Conservation (phyloP, 169 alveolate species). For the Babesia sp. region DNA sequence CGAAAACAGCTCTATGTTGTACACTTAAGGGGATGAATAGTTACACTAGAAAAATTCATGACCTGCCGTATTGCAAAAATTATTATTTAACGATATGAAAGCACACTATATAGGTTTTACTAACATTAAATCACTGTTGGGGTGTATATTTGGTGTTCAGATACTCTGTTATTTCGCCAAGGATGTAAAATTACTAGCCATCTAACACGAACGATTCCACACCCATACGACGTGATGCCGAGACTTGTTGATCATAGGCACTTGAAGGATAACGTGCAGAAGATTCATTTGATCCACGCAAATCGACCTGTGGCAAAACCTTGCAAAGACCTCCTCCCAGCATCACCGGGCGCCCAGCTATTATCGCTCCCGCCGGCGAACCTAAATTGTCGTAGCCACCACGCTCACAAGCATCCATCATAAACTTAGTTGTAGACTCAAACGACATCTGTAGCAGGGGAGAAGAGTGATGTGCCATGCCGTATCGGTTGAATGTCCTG, state of each 20-base stretch:
- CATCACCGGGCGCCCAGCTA: conserved; percentile 65
- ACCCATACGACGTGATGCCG: conserved; percentile 14
- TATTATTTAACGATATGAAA: no score
- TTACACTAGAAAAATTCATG: no score
- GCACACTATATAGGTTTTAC: no score
- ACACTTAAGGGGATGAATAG: no score
- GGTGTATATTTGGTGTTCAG: no score
- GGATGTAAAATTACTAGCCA: neutral
- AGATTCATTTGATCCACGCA: neutral
- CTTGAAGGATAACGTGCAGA: conserved; percentile 8
- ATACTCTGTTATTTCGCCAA: no score
- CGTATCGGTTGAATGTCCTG: conserved; percentile 67
- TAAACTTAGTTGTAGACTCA: conserved; percentile 93
- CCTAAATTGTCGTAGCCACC: conserved; percentile 74
- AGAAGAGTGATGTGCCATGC: conserved; percentile 88
- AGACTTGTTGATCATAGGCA: conserved; percentile 12
- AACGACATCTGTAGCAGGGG: conserved; percentile 96
- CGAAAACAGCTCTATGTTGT: no score
- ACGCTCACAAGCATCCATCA: conserved; percentile 87
- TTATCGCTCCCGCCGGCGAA: conserved; percentile 77
- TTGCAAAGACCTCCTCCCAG: conserved; percentile 63
- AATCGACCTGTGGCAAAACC: conserved; percentile 33
- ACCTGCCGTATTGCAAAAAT: no score
- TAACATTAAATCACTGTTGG: no score
- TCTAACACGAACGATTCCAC: conserved; percentile 29